Evolutionary conservation across 257 asterid genomes (phyloP).

Genomic region (Lavandula angustifolia): DNA sequence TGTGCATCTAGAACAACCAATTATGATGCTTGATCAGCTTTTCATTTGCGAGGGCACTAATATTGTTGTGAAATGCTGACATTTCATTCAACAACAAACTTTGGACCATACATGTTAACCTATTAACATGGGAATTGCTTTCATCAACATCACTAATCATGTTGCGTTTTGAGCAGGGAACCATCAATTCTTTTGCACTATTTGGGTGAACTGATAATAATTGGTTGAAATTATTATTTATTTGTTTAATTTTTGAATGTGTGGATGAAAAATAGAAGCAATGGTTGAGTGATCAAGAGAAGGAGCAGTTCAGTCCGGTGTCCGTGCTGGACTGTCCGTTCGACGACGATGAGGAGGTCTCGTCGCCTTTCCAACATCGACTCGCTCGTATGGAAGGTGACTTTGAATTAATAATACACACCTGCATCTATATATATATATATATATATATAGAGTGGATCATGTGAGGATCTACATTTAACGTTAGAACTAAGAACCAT

Average conservation of each 20-base stretch:
- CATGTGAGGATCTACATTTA: too few species aligned
- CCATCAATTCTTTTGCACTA: not conserved
- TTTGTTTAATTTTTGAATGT: slow-evolving; percentile 6
- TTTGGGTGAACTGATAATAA: not conserved
- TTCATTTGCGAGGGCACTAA: slow-evolving; percentile 32
- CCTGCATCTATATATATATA: too few species aligned
- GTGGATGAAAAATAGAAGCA: slow-evolving; percentile 42
- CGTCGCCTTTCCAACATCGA: slow-evolving; percentile 64
- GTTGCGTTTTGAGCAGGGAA: slow-evolving; percentile 11
- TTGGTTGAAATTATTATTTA: not conserved
- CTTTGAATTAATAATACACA: not conserved
- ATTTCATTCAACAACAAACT: slow-evolving; percentile 12
- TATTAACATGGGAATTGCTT: slow-evolving; percentile 16
- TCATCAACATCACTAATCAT: not conserved
- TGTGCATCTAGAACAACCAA: slow-evolving; percentile 17
- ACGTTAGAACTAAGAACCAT: too few species aligned
- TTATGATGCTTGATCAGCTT: slow-evolving; percentile 22
- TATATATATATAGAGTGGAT: too few species aligned
- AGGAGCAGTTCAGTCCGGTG: slow-evolving; percentile 87
- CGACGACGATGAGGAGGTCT: slow-evolving; percentile 76
- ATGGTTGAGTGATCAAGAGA: slow-evolving; percentile 56
- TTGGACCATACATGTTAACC: slow-evolving; percentile 17
- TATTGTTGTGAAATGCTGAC: not conserved
- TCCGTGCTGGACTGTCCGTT: slow-evolving; percentile 81
- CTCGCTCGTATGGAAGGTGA: slow-evolving; percentile 60